Evolutionary conservation across 805 yeast species (phyloP), one percentile per base, ranked within the genome.

Genomic region (Saccharomycopsis fibuligera): DNA sequence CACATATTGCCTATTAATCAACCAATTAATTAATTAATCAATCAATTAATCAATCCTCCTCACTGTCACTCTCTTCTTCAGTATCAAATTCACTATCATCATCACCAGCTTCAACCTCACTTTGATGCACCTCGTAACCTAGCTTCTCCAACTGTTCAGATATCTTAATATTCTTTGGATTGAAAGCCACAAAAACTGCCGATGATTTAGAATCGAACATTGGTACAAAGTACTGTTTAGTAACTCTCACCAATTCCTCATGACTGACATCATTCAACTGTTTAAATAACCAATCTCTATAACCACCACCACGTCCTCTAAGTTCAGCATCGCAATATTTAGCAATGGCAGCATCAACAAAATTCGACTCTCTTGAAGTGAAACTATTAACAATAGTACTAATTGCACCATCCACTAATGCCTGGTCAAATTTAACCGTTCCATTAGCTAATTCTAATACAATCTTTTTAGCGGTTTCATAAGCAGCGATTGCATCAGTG

Each of bases 341-440:
- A 17, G 74, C 68, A 46, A 72, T 67, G 14, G 93, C 89, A 0
- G 96, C 82, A 36, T 75, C 73, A 49, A 73, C 73, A 39, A 70
- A 72, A 55, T 83, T 81, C n/a, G 81, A 73, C 55, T 86, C 90
- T 4, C 69, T 64, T 22, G 79, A 74, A 0, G 96, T 95, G 43
- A 86, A 68, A 8, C 75, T 69, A 56, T 83, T 83, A 23, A 89
- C 90, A 44, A 87, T 75, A 10, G 86, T 74, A 48, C 95, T 79
- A 24, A 86, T 68, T 1, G 96, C 83, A 51, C 89, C 90, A 54
- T 80, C 79, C 23, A 89, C 67, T 54, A 76, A 69, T 41, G 75
- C 69, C 8, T 67, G 65, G 46, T 86, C 93, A 57, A 91, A 73
- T 25, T 65, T 60, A 1, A 64, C 56, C 3, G 56, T 63, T 2